Conservation (phyloP, 2,329 filamentous ascomycete species). For the Didymella keratinophila region DNA sequence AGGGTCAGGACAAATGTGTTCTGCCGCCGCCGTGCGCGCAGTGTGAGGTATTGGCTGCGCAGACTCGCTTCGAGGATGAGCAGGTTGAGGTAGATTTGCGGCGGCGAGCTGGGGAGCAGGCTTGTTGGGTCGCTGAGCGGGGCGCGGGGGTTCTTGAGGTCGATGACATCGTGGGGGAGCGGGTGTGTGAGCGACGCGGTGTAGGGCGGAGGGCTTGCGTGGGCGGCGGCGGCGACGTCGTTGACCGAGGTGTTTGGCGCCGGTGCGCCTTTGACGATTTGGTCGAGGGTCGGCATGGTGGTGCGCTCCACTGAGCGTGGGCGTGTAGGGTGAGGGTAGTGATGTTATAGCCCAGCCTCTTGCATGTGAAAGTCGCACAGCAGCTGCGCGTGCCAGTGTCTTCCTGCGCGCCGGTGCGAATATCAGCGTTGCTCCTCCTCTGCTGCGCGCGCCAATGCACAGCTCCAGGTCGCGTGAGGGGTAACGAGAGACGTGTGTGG, state of each 20-base stretch:
- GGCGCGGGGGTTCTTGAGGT: slow-evolving; percentile 51
- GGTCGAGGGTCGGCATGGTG: slow-evolving; percentile 67
- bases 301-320: not conserved
- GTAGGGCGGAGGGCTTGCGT: slow-evolving; percentile 24
- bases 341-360: slow-evolving; percentile 10
- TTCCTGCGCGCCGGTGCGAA: slow-evolving; percentile 3
- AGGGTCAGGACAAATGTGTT: slow-evolving; percentile 91
- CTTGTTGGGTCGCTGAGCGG: slow-evolving; percentile 72
- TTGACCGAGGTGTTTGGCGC: slow-evolving; percentile 63
- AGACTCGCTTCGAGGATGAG: slow-evolving; percentile 95
- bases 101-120: slow-evolving; percentile 85
- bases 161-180: slow-evolving; percentile 42
- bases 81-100: slow-evolving; percentile 97
- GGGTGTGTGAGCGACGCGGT: slow-evolving; percentile 11
- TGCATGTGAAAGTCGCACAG: slow-evolving; percentile 19
- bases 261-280: slow-evolving; percentile 89
- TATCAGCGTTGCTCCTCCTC: slow-evolving; percentile 4
- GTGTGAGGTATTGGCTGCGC: slow-evolving; percentile 88
- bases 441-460: slow-evolving; percentile 15
- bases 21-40: slow-evolving; percentile 85
- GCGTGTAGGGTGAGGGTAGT: not conserved
- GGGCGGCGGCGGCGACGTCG: slow-evolving; percentile 49
- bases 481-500: slow-evolving; percentile 1
- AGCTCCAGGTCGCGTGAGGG: slow-evolving; percentile 14
- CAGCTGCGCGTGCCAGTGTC: slow-evolving; percentile 11